Evolutionary conservation across 495 filamentous ascomycete genomes (phyloP).

Genomic region (Elasticomyces elasticus): DNA sequence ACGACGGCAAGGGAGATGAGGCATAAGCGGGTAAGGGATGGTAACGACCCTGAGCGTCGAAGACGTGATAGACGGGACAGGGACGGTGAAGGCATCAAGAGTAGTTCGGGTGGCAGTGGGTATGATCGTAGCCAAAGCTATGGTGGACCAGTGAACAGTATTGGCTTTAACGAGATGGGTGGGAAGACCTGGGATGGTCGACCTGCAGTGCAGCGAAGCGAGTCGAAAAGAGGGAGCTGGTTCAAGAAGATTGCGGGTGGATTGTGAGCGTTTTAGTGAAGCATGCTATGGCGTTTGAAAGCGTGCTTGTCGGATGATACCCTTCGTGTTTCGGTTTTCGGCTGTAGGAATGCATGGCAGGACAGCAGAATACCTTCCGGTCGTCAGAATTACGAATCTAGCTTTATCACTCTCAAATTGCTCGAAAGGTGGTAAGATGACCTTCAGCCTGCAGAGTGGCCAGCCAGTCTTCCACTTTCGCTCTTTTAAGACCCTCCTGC

Average conservation of each 20-base stretch:
- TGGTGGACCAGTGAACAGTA: constrained; percentile 13
- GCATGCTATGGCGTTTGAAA: background rate
- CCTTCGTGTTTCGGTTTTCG: constrained; percentile 8
- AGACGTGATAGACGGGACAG: constrained; percentile 7
- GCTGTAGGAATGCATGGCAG: constrained; percentile 15
- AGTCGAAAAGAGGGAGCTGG: constrained; percentile 21
- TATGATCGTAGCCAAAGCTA: constrained; percentile 12
- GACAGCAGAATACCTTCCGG: constrained; percentile 3
- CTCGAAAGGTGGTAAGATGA: constrained; percentile 23
- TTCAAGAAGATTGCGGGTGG: constrained; percentile 22
- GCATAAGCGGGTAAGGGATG: constrained; percentile 2
- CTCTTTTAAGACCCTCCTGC: constrained; percentile 73
- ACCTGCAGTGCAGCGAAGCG: constrained; percentile 9
- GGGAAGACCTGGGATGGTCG: constrained; percentile 17
- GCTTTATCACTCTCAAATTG: no score
- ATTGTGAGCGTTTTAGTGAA: constrained; percentile 3
- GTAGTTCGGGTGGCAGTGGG: constrained; percentile 16
- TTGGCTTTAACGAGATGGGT: constrained; percentile 9
- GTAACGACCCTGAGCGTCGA: constrained; percentile 3
- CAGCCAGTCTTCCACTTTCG: constrained; percentile 62
- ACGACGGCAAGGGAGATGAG: constrained; percentile 14
- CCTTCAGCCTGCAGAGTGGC: constrained; percentile 48
- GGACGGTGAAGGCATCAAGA: constrained; percentile 7
- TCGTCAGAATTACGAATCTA: background rate
- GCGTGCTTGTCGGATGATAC: constrained; percentile 4